A percentile compares a stretch with the other conserved stretches of the same genome.
Evolutionary conservation across 768 basidiomycete species (phyloP).

Genomic region (Pisolithus tinctorius): DNA sequence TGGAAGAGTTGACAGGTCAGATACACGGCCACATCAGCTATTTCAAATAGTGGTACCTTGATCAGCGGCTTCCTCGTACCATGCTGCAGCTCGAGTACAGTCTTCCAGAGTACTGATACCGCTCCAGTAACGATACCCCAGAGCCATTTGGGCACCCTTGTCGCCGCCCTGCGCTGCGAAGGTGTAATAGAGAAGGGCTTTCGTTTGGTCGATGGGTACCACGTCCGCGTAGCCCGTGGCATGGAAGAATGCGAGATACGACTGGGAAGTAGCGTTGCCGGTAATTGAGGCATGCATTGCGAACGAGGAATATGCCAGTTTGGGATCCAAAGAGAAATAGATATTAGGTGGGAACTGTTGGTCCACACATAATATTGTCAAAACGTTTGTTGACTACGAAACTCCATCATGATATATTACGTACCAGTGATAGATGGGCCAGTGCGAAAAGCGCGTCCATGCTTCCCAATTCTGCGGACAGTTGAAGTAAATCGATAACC

Average conservation of each 20-base stretch:
- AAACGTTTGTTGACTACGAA: not conserved
- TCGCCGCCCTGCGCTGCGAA: constrained; percentile 88
- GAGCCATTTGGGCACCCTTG: constrained; percentile 84
- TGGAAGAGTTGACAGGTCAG: not conserved
- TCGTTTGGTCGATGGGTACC: constrained; percentile 62
- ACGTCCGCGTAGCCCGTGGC: constrained; percentile 73
- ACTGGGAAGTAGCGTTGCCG: constrained; percentile 84
- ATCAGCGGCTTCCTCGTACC: constrained; percentile 89
- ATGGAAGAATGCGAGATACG: constrained; percentile 81
- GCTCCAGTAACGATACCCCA: constrained; percentile 93
- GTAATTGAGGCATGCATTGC: constrained; percentile 55
- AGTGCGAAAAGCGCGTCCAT: constrained; percentile 65
- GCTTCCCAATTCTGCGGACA: constrained; percentile 76
- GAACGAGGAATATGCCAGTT: constrained; percentile 58
- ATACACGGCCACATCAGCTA: not conserved
- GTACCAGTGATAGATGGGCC: constrained; percentile 60
- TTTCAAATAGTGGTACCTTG: constrained; percentile 43
- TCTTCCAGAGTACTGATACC: constrained; percentile 89
- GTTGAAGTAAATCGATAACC: constrained; percentile 71
- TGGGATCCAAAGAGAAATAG: constrained; percentile 56
- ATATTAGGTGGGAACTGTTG: constrained; percentile 66
- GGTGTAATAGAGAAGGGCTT: constrained; percentile 88
- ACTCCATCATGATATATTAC: constrained; percentile 12
- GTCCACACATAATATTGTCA: not conserved
- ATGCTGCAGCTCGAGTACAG: constrained; percentile 75